Base-by-base conservation (phyloP, 176 grass and related monocot species). In the Cymbopogon citratus region DNA sequence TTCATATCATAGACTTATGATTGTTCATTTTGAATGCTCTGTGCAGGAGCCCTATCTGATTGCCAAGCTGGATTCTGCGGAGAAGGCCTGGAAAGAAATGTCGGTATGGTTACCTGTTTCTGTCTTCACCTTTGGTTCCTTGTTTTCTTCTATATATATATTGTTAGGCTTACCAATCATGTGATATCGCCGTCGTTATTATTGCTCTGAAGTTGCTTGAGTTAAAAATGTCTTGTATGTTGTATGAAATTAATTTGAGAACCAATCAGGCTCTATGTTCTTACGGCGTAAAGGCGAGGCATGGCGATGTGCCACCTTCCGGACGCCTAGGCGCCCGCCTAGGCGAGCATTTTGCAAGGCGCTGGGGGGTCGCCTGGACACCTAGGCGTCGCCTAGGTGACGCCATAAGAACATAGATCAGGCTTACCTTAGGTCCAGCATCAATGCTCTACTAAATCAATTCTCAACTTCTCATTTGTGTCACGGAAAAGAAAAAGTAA, bases 61-160 rank as follows among this genome's bases (percentile, higher is more conserved):
- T 74, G 79, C 90, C 27, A 97, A 94, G 84, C 45, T 97, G 84
- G 95, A 94, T 81, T 94, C 95, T 79, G 90, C 95, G 29, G 95
- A 97, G 80, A 94, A 82, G 83, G 93, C 90, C 54, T 97, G 92
- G 92, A 97, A 91, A 89, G 95, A 97, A 79, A 88, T 94, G 79
- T 98, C 92, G 87, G 95, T 98, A 98, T 83, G 88, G 54, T 31
- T 80, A 79, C 74, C 63, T 64, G 49, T 82, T 73, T 59, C 34
- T 69, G 11, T 62, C 7, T 62, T 5, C 51, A 66, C 15, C 23
- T 59, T 40, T 26, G 64, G 54, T 59, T 59, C n/a, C 9, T 59
- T 59, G 0, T 21, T 59, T 24, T 24, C n/a, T 23, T 59, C n/a
- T n/a, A n/a, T n/a, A n/a, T 59, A 8, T 49, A 0, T 18, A 11